Evolutionary conservation across 805 yeast genomes (phyloP).

Genomic region (Pichia cephalocereana): DNA sequence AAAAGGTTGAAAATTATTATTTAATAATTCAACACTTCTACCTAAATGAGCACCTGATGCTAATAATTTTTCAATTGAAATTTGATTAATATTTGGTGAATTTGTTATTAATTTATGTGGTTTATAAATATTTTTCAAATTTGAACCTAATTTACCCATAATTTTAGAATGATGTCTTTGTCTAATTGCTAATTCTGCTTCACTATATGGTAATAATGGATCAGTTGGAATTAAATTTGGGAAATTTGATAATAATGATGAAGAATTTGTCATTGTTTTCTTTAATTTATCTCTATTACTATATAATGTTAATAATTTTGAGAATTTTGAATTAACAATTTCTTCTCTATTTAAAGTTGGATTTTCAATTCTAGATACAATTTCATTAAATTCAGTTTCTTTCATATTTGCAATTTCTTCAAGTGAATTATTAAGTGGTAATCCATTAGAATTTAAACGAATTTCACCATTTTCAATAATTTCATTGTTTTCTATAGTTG

Average conservation of each 20-base stretch:
- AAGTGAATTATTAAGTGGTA: conserved; percentile 7
- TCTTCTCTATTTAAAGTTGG: conserved; percentile 25
- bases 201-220: conserved; percentile 57
- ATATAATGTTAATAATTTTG: conserved; percentile 20
- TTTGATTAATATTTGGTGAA: conserved; percentile 49
- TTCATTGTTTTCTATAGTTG: no score
- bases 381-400: conserved; percentile 19
- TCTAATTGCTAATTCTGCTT: conserved; percentile 70
- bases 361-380: conserved; percentile 17
- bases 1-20: conserved; percentile 77
- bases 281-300: conserved; percentile 17
- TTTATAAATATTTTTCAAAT: conserved; percentile 49
- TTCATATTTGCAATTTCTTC: conserved; percentile 17
- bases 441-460: conserved; percentile 5
- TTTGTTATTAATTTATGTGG: conserved; percentile 58
- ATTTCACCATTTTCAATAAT: no score
- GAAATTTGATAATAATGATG: conserved; percentile 28
- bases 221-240: conserved; percentile 60
- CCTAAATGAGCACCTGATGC: conserved; percentile 96
- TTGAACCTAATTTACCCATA: conserved; percentile 56
- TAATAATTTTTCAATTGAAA: conserved; percentile 61
- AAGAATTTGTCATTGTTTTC: conserved; percentile 16
- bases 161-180: conserved; percentile 51
- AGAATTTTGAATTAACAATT: conserved; percentile 18
- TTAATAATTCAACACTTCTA: conserved; percentile 71